Conservation (phyloP, 768 basidiomycete species). For the Aureoboletus auriporus region DNA sequence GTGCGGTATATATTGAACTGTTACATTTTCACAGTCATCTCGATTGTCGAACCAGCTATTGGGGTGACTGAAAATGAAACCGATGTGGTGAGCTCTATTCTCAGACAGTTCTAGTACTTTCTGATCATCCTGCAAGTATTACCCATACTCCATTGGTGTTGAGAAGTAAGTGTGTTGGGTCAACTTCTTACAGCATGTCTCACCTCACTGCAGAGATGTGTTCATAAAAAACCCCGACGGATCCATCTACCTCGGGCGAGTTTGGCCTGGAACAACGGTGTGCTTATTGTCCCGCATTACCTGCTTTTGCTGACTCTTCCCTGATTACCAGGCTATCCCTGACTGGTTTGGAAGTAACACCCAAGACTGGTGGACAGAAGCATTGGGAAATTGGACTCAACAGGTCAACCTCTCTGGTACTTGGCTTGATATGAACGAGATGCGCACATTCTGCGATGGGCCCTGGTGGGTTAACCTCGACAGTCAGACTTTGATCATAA, state of each 20-base stretch:
- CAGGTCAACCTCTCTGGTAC: constrained; percentile 57
- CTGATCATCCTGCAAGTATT: constrained; percentile 43
- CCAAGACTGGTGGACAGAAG: constrained; percentile 58
- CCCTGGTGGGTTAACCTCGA: constrained; percentile 41
- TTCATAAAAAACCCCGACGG: constrained; percentile 77
- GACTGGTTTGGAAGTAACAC: constrained; percentile 58
- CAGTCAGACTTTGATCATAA: neutral
- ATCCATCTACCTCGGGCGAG: constrained; percentile 66
- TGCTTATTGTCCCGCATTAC: constrained; percentile 13
- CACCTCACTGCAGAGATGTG: constrained; percentile 41
- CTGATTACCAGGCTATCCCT: constrained; percentile 29
- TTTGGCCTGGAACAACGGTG: constrained; percentile 76
- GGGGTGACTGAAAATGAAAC: constrained; percentile 53
- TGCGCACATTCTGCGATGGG: constrained; percentile 58
- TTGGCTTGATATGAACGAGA: constrained; percentile 72
- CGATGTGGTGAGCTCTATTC: constrained; percentile 49
- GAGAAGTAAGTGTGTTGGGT: constrained; percentile 40
- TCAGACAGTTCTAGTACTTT: neutral
- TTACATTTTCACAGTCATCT: constrained; percentile 44
- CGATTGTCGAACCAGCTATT: constrained; percentile 66
- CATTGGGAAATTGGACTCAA: constrained; percentile 50
- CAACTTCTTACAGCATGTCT: neutral
- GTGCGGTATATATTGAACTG: neutral
- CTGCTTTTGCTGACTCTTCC: too few relatives aligned
- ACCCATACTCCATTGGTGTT: constrained; percentile 59